Evolutionary conservation across 345 rosid genomes (phyloP).

Genomic region (Xanthoceras sorbifolium): DNA sequence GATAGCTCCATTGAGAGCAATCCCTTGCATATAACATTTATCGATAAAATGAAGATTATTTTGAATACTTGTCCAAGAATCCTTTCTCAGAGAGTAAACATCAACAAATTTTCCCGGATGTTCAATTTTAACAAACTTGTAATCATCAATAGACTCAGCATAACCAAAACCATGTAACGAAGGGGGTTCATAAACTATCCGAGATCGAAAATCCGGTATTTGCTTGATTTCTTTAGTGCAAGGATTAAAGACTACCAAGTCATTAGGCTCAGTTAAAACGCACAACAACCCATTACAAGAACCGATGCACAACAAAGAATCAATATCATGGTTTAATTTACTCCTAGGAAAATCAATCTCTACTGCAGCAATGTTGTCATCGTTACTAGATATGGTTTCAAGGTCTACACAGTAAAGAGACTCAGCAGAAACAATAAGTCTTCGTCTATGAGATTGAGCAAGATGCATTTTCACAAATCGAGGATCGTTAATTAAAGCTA

Average conservation of each 20-base stretch:
- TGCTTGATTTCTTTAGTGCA: background rate
- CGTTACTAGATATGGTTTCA: background rate
- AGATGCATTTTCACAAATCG: background rate
- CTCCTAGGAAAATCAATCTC: background rate
- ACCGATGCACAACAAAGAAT: background rate
- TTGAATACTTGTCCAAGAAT: background rate
- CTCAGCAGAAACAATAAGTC: background rate
- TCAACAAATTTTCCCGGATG: background rate
- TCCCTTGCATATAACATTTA: background rate
- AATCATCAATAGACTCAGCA: background rate
- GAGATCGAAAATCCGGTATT: background rate
- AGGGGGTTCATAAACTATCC: background rate
- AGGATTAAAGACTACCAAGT: background rate
- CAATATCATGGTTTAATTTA: background rate
- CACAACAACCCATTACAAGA: constrained; percentile 2
- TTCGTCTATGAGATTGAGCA: background rate
- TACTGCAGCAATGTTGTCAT: background rate
- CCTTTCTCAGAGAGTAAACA: background rate
- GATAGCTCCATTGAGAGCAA: background rate
- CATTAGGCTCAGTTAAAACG: background rate
- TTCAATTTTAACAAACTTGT: background rate
- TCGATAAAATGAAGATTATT: background rate
- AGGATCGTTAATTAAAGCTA: background rate
- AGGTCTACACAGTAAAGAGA: background rate
- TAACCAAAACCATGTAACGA: background rate